Conservation (phyloP, 108 stramenopile genomes). For the Chaetoceros tenuissimus region DNA sequence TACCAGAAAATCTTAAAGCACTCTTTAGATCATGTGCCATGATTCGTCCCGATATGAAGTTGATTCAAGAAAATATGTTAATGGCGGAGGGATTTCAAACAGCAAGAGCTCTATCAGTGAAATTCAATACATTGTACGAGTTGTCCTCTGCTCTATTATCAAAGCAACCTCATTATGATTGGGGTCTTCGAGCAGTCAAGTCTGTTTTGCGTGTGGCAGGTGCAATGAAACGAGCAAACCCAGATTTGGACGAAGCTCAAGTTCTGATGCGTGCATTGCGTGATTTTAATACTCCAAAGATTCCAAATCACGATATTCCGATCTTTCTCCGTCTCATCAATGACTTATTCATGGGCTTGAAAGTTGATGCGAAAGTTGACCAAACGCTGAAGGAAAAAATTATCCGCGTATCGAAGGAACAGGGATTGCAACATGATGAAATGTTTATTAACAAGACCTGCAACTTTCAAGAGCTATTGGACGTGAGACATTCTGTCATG, state of each 20-base stretch:
- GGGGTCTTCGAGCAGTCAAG: slow-evolving; percentile 88
- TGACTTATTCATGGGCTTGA: slow-evolving; percentile 82
- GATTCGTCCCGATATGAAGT: slow-evolving; percentile 88
- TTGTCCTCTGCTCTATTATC: slow-evolving; percentile 77
- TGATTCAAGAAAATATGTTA: slow-evolving; percentile 91
- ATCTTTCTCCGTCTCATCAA: slow-evolving; percentile 84
- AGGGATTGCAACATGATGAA: slow-evolving; percentile 54
- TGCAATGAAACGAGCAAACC: slow-evolving; percentile 83
- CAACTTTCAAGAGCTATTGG: slow-evolving; percentile 83
- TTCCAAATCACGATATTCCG: slow-evolving; percentile 78
- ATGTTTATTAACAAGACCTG: slow-evolving; percentile 63
- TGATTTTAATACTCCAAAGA: slow-evolving; percentile 91
- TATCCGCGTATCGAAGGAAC: slow-evolving; percentile 48
- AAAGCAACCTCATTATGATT: slow-evolving; percentile 88
- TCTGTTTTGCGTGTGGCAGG: slow-evolving; percentile 88
- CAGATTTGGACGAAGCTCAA: slow-evolving; percentile 72
- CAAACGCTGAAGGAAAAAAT: slow-evolving; percentile 63
- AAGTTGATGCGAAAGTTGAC: slow-evolving; percentile 77
- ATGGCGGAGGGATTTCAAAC: slow-evolving; percentile 91
- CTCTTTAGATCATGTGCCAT: slow-evolving; percentile 89
- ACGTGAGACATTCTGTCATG: slow-evolving; percentile 90
- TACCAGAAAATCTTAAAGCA: slow-evolving; percentile 88
- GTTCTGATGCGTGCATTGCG: slow-evolving; percentile 88
- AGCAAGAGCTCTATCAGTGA: slow-evolving; percentile 77
- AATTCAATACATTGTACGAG: slow-evolving; percentile 87